Evolutionary conservation across 805 yeast genomes (phyloP), one percentile per base, ranked within the genome.

Genomic region (Candida ascalaphidarum): DNA sequence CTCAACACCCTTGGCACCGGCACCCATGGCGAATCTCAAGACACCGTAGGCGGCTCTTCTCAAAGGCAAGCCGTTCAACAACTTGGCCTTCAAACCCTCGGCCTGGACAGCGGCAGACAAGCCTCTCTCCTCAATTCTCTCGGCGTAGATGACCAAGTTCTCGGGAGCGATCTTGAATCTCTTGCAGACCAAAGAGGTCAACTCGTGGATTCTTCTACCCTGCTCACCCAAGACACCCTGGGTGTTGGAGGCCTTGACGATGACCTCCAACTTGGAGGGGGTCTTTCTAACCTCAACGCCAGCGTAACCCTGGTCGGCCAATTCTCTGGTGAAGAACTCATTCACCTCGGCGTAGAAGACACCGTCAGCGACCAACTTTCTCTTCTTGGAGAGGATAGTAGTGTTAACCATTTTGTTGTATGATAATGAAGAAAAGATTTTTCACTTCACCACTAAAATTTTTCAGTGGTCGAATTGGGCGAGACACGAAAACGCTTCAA

Each of bases 11-110:
- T 92, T 92, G 65, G 98, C 98, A 72, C 98, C 98, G 47, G 96
- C 85, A 71, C 88, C 96, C 96, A 92, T 92, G 61, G 94, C 96
- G 81, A 77, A 84, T 78, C 98, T 86, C 73, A 92, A 94, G 54
- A 92, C 97, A 85, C 97, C 97, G 85, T 92, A 92, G 58, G 97
- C 97, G 55, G 98, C 98, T 77, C 98, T 85, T 78, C 98, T 86
- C 76, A 92, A 86, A 61, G 97, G 95, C 62, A 92, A 81, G 77
- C 98, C 98, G 74, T 81, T 82, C 62, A 92, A 82, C 57, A 92
- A 80, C 77, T 92, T 92, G 86, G 88, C 82, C 69, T 86, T 86
- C 66, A 92, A 78, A 55, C 96, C 92, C 78, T 92, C 98, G 65
- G 96, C 95, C 77, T 92, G 98, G 55, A 96, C 95, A 58, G 94